These are phyloP conservation scores for Phytophthora tubulina DNA, from an alignment of 352 stramenopile species.

Conservation along the genomic window DNA sequence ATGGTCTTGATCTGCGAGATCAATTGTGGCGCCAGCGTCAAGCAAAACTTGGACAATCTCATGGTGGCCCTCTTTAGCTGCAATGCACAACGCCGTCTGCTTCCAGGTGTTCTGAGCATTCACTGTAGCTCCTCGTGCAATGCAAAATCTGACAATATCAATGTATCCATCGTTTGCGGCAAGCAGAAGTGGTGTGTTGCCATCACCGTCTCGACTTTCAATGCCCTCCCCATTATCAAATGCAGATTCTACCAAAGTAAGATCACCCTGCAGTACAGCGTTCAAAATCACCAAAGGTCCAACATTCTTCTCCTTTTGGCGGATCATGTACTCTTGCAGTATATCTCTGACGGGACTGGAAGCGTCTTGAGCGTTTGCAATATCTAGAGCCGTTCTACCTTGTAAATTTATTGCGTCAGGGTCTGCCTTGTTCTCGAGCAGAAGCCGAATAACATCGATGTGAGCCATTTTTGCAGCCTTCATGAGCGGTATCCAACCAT, in stretches of 20 bases:
- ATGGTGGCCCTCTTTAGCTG: constrained; percentile 2
- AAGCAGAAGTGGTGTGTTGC: background rate
- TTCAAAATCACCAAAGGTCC: background rate
- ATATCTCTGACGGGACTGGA: background rate
- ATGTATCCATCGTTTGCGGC: constrained; percentile 1
- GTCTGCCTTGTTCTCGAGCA: constrained; percentile 1
- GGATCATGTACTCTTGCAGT: background rate
- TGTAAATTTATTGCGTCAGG: background rate
- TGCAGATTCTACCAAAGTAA: background rate
- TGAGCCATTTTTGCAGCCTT: background rate
- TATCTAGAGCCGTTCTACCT: constrained; percentile 3
- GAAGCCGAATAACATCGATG: background rate
- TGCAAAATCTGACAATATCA: background rate
- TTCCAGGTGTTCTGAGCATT: background rate
- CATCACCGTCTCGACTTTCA: background rate
- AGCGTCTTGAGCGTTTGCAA: background rate
- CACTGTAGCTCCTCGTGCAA: background rate
- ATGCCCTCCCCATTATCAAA: background rate
- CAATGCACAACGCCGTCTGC: background rate
- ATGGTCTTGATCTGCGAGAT: background rate
- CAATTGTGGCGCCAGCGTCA: background rate
- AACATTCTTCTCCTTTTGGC: background rate
- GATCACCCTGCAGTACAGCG: background rate
- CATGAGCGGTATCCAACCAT: constrained; percentile 1
- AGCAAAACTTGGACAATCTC: background rate